Evolutionary conservation across 208 protist species (phyloP).

Genomic region (Acanthamoeba royreba): DNA sequence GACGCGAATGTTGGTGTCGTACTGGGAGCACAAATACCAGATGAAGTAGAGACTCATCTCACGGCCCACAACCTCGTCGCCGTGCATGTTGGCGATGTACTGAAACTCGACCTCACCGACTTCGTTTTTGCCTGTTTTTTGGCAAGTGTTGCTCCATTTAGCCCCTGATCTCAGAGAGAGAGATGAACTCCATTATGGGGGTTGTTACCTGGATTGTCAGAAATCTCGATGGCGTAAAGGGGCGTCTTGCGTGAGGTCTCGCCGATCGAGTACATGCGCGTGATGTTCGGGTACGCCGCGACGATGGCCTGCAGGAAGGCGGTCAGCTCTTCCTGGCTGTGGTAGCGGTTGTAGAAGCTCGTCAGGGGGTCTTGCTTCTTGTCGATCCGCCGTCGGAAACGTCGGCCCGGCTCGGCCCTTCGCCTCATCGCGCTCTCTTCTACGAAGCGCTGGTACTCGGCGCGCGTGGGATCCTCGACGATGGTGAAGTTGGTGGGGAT

Average conservation of each 20-base stretch:
- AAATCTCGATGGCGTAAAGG: not conserved
- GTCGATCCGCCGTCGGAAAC: no score
- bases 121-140: not conserved
- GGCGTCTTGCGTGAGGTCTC: not conserved
- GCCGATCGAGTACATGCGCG: not conserved
- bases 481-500: not conserved
- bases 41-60: slow-evolving; percentile 36
- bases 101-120: not conserved
- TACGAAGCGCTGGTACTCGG: not conserved
- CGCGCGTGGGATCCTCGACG: not conserved
- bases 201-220: not conserved
- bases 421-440: not conserved
- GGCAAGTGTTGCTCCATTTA: not conserved
- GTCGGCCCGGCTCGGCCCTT: no score
- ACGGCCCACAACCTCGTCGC: slow-evolving; percentile 43
- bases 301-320: not conserved
- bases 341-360: not conserved
- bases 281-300: not conserved
- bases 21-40: not conserved
- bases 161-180: not conserved
- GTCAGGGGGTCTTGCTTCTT: no score
- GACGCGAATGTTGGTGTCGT: not conserved
- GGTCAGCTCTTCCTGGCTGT: not conserved
- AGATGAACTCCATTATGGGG: not conserved
- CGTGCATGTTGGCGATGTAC: slow-evolving; percentile 54